Evolutionary conservation across 768 basidiomycete genomes (phyloP), one percentile per base, ranked within the genome.

Genomic region (Boletellus ananas): DNA sequence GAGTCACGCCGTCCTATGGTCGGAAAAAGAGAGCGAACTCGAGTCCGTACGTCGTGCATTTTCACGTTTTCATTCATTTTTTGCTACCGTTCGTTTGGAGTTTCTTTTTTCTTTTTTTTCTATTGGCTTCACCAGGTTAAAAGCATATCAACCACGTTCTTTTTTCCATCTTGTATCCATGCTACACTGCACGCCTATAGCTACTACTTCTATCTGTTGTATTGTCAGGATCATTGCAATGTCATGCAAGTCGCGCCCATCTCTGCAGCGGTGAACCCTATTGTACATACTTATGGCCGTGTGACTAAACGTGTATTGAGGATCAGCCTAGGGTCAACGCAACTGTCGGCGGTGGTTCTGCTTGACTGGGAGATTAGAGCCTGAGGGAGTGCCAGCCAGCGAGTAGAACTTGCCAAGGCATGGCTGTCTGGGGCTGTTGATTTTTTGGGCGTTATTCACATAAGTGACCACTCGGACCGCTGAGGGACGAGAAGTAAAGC

Each of bases 101-200:
- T 42, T 38, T 39, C 34, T 27, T 10, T 45, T 27, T 34, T 23
- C 17, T 47, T 36, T 46, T n/a, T 40, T 51, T 48, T n/a, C n/a
- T 47, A 60, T 56, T 18, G 11, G 35, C 54, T 44, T 49, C 47
- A 41, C 40, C 18, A 38, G 21, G 42, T 47, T 23, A 47, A 31
- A 41, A 35, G 34, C 17, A 44, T 46, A 50, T 58, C 56, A 43
- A 47, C 40, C 43, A 51, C 56, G 43, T n/a, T 52, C 52, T 43
- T 45, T 36, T 9, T 38, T 36, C 8, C 42, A 46, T 39, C 20
- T 48, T 63, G 61, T 54, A 62, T 57, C 29, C 48, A 61, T 50
- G 47, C 23, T 31, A 45, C 39, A 35, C 23, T 40, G 23, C 47
- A 36, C 38, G 27, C 17, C 35, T 16, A 40, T 25, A 25, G 9